These are phyloP conservation scores for Apiotrichum akiyoshidainum DNA, from an alignment of 1,284 basidiomycete genomes.

Conservation along the genomic window DNA sequence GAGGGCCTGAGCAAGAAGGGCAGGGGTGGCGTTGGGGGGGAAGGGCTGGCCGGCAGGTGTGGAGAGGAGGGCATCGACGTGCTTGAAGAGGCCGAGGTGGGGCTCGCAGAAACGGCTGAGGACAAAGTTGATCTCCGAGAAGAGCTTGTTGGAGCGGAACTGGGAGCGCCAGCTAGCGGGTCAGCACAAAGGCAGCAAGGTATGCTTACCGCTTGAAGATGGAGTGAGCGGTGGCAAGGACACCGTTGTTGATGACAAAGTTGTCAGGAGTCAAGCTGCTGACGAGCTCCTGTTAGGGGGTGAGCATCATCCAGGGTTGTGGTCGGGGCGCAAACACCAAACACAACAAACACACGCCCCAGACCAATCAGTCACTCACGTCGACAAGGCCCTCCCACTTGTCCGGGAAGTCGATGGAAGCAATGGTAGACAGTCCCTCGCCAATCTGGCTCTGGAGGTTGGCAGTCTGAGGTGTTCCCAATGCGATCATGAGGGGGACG, in stretches of 20 bases:
- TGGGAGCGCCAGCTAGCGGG: slow-evolving; percentile 72
- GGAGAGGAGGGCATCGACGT: slow-evolving; percentile 53
- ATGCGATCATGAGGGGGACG: slow-evolving; percentile 56
- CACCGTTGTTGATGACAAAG: slow-evolving; percentile 80
- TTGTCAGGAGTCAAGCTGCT: slow-evolving; percentile 70
- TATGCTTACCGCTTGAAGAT: slow-evolving; percentile 68
- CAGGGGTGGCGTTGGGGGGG: slow-evolving; percentile 47
- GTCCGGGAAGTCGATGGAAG: slow-evolving; percentile 78
- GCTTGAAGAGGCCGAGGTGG: slow-evolving; percentile 76
- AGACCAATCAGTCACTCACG: slow-evolving; percentile 55
- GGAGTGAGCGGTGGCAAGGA: slow-evolving; percentile 90
- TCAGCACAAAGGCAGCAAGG: slow-evolving; percentile 1
- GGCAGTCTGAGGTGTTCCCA: slow-evolving; percentile 50
- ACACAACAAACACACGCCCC: neutral
- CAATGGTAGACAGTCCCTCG: slow-evolving; percentile 82
- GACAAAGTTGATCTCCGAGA: slow-evolving; percentile 88
- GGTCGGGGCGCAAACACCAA: slow-evolving; percentile 4
- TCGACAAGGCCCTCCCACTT: slow-evolving; percentile 81
- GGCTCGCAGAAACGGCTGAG: slow-evolving; percentile 76
- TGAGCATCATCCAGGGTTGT: neutral
- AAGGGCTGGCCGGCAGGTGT: slow-evolving; percentile 42
- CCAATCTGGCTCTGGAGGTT: slow-evolving; percentile 70
- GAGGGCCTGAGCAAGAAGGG: slow-evolving; percentile 66
- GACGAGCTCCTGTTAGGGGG: slow-evolving; percentile 68
- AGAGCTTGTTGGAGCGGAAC: slow-evolving; percentile 77